Percentiles rank a stretch among this genome's conserved stretches.
These are phyloP conservation scores for Talaromyces sp. DNA, from an alignment of 2,329 filamentous ascomycete species.

Conservation along the genomic window DNA sequence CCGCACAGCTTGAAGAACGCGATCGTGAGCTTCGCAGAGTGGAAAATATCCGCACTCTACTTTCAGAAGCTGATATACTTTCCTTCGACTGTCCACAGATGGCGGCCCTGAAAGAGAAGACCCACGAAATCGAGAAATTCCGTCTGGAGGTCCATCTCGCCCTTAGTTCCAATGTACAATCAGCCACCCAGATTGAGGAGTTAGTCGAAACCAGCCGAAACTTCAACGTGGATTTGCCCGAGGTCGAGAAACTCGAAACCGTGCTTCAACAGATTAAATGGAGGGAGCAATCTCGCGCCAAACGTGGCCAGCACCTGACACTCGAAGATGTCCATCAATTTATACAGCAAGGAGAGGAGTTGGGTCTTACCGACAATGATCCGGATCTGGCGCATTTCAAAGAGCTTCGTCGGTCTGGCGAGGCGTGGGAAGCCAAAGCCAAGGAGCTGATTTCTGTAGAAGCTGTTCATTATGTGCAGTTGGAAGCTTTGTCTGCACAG, in stretches of 20 bases:
- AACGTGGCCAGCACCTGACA: slow-evolving; percentile 64
- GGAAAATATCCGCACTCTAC: slow-evolving; percentile 79
- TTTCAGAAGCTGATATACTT: slow-evolving; percentile 78
- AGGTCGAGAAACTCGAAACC: slow-evolving; percentile 76
- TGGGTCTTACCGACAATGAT: slow-evolving; percentile 76
- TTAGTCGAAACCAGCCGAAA: slow-evolving; percentile 83
- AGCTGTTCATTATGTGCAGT: slow-evolving; percentile 85
- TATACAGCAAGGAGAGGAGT: slow-evolving; percentile 70
- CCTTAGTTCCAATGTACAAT: slow-evolving; percentile 62
- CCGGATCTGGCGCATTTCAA: slow-evolving; percentile 73
- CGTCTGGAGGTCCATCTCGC: slow-evolving; percentile 70
- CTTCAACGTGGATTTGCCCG: slow-evolving; percentile 88
- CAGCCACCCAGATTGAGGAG: slow-evolving; percentile 76
- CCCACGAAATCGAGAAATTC: slow-evolving; percentile 79
- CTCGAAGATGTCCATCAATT: slow-evolving; percentile 76
- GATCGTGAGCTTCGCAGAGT: slow-evolving; percentile 83
- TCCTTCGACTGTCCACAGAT: slow-evolving; percentile 95
- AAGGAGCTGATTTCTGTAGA: slow-evolving; percentile 91
- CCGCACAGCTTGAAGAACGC: slow-evolving; percentile 77
- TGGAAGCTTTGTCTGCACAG: slow-evolving; percentile 86
- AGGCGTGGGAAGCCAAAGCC: slow-evolving; percentile 89
- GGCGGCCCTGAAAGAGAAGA: slow-evolving; percentile 76
- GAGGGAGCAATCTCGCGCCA: slow-evolving; percentile 73
- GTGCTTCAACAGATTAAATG: slow-evolving; percentile 83
- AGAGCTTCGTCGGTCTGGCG: slow-evolving; percentile 71